A percentile compares a stretch with the other conserved stretches of the same genome.
Evolutionary conservation across 2,329 filamentous ascomycete species (phyloP).

Genomic region (Talaromyces piceae): DNA sequence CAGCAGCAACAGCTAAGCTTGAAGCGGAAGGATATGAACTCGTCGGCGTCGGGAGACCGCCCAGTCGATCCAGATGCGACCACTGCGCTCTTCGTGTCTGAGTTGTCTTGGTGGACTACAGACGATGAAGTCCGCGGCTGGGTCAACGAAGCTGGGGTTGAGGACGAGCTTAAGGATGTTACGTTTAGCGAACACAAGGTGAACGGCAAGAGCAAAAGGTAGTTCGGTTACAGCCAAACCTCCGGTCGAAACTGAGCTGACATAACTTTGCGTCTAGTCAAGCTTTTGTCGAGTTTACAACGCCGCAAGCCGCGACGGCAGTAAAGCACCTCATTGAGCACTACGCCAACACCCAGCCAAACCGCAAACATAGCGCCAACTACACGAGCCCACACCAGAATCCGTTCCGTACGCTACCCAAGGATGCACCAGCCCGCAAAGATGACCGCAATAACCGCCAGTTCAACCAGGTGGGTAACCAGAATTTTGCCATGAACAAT

Average conservation of each 20-base stretch:
- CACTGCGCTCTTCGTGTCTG: slow-evolving; percentile 73
- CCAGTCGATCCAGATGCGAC: slow-evolving; percentile 54
- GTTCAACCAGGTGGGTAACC: slow-evolving; percentile 33
- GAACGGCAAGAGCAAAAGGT: slow-evolving; percentile 98
- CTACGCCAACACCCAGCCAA: slow-evolving; percentile 49
- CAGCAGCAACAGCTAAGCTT: slow-evolving; percentile 46
- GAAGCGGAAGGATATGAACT: slow-evolving; percentile 50
- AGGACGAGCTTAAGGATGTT: slow-evolving; percentile 80
- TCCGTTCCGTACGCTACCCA: slow-evolving; percentile 83
- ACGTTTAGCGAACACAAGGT: slow-evolving; percentile 99
- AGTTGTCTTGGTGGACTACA: slow-evolving; percentile 93
- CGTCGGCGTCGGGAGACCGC: slow-evolving; percentile 42
- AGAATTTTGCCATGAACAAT: slow-evolving; percentile 32
- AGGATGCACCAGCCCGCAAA: slow-evolving; percentile 72
- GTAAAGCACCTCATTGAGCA: slow-evolving; percentile 74
- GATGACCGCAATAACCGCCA: slow-evolving; percentile 48
- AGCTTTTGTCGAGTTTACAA: slow-evolving; percentile 78
- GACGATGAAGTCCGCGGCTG: slow-evolving; percentile 92
- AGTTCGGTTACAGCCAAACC: too few relatives aligned
- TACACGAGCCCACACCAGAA: slow-evolving; percentile 74
- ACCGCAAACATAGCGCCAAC: slow-evolving; percentile 61
- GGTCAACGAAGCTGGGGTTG: slow-evolving; percentile 69
- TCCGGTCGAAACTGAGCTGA: too few relatives aligned
- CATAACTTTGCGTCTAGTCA: slow-evolving; percentile 44
- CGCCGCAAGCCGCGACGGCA: slow-evolving; percentile 76